Evolutionary conservation across 2,329 filamentous ascomycete species (phyloP).

Genomic region (Fusarium mangiferae): DNA sequence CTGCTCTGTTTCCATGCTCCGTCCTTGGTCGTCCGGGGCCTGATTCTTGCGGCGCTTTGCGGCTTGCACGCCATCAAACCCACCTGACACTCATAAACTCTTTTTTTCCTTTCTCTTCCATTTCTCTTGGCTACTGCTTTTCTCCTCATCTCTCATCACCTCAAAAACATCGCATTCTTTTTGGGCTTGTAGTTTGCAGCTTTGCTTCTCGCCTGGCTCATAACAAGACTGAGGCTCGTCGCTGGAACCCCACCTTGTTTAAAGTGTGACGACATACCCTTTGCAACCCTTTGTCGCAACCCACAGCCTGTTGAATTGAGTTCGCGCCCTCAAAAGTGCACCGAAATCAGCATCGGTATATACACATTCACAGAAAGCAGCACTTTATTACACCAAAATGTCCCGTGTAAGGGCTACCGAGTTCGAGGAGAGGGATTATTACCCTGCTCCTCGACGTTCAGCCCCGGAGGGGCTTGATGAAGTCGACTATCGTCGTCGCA

Average conservation of each 20-base stretch:
- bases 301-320: slow-evolving; percentile 28
- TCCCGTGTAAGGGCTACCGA: slow-evolving; percentile 49
- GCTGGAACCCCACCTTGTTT: slow-evolving; percentile 25
- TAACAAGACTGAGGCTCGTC: slow-evolving; percentile 33
- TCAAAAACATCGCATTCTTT: slow-evolving; percentile 30
- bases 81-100: slow-evolving; percentile 42
- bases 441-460: slow-evolving; percentile 50
- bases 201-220: slow-evolving; percentile 2
- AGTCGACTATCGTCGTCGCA: slow-evolving; percentile 47
- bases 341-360: background rate
- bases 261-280: slow-evolving; percentile 31
- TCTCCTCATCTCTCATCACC: slow-evolving; percentile 11
- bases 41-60: slow-evolving; percentile 40
- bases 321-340: slow-evolving; percentile 18
- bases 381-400: slow-evolving; percentile 36
- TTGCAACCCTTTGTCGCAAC: slow-evolving; percentile 12
- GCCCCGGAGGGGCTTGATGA: slow-evolving; percentile 49
- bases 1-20: slow-evolving; percentile 34
- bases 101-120: slow-evolving; percentile 28
- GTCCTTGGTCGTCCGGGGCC: slow-evolving; percentile 37
- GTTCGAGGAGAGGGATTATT: slow-evolving; percentile 60
- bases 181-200: slow-evolving; percentile 14
- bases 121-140: slow-evolving; percentile 20
- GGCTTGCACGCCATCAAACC: slow-evolving; percentile 42
- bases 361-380: slow-evolving; percentile 3